phyloP scores from a whole-genome alignment of 352 stramenopile genomes.

The Phytophthora multivora region DNA sequence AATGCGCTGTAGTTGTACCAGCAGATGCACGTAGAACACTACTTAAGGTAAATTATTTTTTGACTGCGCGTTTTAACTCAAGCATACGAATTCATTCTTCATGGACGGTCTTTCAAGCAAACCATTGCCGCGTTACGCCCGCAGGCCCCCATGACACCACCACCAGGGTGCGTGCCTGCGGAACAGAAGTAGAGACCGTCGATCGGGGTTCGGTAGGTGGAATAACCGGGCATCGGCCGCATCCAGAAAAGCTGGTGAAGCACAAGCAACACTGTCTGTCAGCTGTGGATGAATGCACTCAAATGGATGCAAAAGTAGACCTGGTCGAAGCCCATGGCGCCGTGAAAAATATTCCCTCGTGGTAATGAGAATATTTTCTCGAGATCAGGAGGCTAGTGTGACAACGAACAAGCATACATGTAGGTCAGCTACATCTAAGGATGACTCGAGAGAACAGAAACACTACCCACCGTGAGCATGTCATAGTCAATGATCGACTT shows the following conservation, averaged over 20 bases:
- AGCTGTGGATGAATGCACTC: too few relatives aligned
- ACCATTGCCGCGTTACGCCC: constrained; percentile 85
- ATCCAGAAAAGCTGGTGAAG: constrained; percentile 81
- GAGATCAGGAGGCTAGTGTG: constrained; percentile 76
- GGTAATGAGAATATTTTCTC: constrained; percentile 89
- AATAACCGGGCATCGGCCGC: constrained; percentile 82
- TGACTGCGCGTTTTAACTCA: constrained; percentile 16
- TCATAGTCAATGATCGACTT: constrained; percentile 85
- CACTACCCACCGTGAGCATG: constrained; percentile 70
- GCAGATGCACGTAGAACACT: constrained; percentile 44
- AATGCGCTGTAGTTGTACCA: constrained; percentile 39
- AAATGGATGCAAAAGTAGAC: constrained; percentile 13
- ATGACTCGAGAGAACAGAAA: not conserved
- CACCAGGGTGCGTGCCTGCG: constrained; percentile 86
- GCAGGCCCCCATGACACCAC: constrained; percentile 91
- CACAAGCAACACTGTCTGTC: not conserved
- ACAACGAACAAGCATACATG: not conserved
- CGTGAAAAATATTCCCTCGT: constrained; percentile 91
- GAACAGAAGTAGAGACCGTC: constrained; percentile 85
- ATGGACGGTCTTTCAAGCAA: constrained; percentile 59
- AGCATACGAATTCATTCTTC: too few relatives aligned
- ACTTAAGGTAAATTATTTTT: constrained; percentile 49
- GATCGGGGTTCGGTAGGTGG: constrained; percentile 84
- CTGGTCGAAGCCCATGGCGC: constrained; percentile 90
- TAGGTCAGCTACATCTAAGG: not conserved